Evolutionary conservation across 306 rosid species (phyloP), one percentile per base, ranked within the genome.

Genomic region (Trifolium pratense): DNA sequence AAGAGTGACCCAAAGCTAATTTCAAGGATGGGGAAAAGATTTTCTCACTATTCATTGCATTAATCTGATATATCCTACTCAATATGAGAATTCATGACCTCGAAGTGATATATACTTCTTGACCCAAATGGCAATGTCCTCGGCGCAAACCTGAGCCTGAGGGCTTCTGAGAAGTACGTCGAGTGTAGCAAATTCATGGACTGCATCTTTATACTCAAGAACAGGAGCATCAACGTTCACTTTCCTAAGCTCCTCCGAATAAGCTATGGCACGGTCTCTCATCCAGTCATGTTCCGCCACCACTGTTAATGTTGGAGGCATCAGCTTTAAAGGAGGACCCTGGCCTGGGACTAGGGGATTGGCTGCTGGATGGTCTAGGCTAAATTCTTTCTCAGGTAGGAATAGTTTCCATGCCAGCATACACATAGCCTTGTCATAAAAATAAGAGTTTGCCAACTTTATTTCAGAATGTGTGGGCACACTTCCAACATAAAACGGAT

Each of bases 261-360:
- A 94, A 21, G 96, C 99, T 64, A 94, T 91, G 71, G 99, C 99
- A 6, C 97, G 91, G 74, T 94, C 99, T 84, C 96, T 84, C 99
- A 94, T 94, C 97, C 97, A 94, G 71, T 91, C 99, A 40, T 66
- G 97, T 79, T 94, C 96, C 12, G 99, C 99, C 68, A 91, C 97
- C 23, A 94, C 90, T 34, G 97, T 91, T 64, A 91, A 80, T 53
- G 99, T 91, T 5, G 97, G 99, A 42, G 99, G 99, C 97, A 91
- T 91, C 67, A 70, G 86, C 77, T 88, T 91, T 63, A 94, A 73
- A 80, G 97, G 91, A 37, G 92, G 99, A 4, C 91, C 87, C 64
- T 86, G 81, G 53, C 84, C 86, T 16, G 91, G 87, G 75, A 86
- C 75, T 9, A 94, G 89, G 42, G 97, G 99, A 80, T 91, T 94